phyloP scores from a whole-genome alignment of 1,284 basidiomycete genomes.

The Cutaneotrichosporon cavernicola region DNA sequence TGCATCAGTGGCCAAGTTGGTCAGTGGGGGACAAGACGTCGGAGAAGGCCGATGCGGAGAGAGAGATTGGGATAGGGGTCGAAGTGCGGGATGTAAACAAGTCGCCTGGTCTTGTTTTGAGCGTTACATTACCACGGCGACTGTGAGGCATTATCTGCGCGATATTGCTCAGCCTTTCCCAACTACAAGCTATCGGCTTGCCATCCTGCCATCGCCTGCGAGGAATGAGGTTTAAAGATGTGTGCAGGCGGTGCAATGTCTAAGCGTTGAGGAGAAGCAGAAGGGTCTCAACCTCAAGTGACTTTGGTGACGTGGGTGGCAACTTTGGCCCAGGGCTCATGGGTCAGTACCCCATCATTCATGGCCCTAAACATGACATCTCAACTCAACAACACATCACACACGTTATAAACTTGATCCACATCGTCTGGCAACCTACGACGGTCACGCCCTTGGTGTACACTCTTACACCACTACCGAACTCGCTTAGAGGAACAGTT shows the following conservation, averaged over 20 bases:
- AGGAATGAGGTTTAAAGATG: background rate
- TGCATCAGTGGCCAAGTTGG: background rate
- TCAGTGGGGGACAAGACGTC: background rate
- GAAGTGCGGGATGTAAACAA: background rate
- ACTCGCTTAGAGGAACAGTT: background rate
- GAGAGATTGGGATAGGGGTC: background rate
- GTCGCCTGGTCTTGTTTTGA: background rate
- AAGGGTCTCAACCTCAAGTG: background rate
- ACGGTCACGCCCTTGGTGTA: too few species aligned
- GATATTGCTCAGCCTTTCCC: background rate
- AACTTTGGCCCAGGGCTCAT: background rate
- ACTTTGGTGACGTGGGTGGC: background rate
- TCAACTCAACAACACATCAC: too few species aligned
- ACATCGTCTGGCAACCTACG: too few species aligned
- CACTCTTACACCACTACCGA: too few species aligned
- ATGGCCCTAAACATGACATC: too few species aligned
- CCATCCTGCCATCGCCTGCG: background rate
- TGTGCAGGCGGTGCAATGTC: background rate
- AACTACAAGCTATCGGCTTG: background rate
- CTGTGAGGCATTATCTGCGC: background rate
- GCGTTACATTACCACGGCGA: background rate
- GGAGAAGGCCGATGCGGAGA: slow-evolving; percentile 2
- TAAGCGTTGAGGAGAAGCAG: background rate
- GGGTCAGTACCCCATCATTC: background rate
- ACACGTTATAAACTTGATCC: too few species aligned